Evolutionary conservation across 176 grass and related monocot genomes (phyloP).

Genomic region (Oryza officinalis): DNA sequence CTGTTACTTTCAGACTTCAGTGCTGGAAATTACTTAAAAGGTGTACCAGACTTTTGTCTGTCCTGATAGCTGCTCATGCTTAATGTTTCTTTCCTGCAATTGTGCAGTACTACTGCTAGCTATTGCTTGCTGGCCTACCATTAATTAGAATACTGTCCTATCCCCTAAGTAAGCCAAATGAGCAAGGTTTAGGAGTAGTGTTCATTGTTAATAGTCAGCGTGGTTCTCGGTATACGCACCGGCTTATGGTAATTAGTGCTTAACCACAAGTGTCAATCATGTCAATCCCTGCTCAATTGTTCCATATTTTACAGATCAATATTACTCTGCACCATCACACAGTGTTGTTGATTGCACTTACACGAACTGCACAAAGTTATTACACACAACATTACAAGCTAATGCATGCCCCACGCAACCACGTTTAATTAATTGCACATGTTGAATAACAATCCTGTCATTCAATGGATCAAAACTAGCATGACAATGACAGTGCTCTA

Average conservation of each 20-base stretch:
- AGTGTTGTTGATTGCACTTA: neutral
- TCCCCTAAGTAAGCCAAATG: neutral
- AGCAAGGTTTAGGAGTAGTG: neutral
- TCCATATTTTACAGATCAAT: neutral
- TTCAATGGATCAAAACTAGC: too few relatives aligned
- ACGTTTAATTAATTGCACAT: too few relatives aligned
- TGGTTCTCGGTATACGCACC: slow-evolving; percentile 39
- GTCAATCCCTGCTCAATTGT: slow-evolving; percentile 11
- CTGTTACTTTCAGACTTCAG: slow-evolving; percentile 21
- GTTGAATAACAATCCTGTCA: too few relatives aligned
- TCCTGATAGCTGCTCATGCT: neutral
- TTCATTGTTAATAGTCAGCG: slow-evolving; percentile 23
- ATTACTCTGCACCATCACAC: neutral
- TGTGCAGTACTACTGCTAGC: slow-evolving; percentile 6
- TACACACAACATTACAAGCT: too few relatives aligned
- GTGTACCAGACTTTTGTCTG: neutral
- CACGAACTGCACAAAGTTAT: neutral
- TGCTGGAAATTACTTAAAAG: slow-evolving; percentile 33
- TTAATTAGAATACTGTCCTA: neutral
- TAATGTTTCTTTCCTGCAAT: slow-evolving; percentile 19
- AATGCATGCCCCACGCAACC: too few relatives aligned
- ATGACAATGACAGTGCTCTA: neutral
- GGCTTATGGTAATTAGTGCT: neutral
- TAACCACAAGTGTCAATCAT: slow-evolving; percentile 47
- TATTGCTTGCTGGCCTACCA: neutral